These are phyloP conservation scores for Strobilomyces confusus DNA, from an alignment of 768 basidiomycete species.

Conservation along the genomic window DNA sequence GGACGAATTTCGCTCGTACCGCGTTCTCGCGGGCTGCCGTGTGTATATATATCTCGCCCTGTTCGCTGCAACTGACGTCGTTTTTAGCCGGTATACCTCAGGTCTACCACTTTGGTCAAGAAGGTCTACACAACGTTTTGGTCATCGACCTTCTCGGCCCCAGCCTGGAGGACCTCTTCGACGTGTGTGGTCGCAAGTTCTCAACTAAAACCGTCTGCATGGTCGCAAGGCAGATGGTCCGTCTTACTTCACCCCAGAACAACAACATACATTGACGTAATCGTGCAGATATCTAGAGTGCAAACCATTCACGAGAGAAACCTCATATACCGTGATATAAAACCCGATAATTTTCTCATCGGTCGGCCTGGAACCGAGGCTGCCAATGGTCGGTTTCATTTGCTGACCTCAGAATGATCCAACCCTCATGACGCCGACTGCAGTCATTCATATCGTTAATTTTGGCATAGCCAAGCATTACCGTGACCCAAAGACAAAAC, in stretches of 20 bases:
- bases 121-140: constrained; percentile 96
- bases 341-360: constrained; percentile 98
- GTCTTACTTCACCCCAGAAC: constrained; percentile 16
- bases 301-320: constrained; percentile 99
- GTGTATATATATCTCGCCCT: constrained; percentile 34
- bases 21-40: constrained; percentile 88
- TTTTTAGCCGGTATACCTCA: constrained; percentile 89
- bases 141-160: constrained; percentile 98
- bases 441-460: constrained; percentile 91
- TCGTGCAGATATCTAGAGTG: constrained; percentile 77
- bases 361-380: constrained; percentile 91
- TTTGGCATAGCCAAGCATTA: constrained; percentile 99
- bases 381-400: constrained; percentile 56
- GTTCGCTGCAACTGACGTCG: constrained; percentile 14
- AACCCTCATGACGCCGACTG: neutral
- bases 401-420: neutral
- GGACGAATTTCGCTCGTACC: constrained; percentile 97
- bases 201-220: constrained; percentile 98
- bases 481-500: constrained; percentile 97
- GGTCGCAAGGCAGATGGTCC: constrained; percentile 95
- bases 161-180: constrained; percentile 95
- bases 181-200: constrained; percentile 98
- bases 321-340: constrained; percentile 98
- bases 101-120: constrained; percentile 99
- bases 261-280: constrained; percentile 4